Percentiles rank a stretch among this genome's conserved stretches.
Evolutionary conservation across 1,139 yeast genomes (phyloP).

Genomic region (Scheffersomyces titani): DNA sequence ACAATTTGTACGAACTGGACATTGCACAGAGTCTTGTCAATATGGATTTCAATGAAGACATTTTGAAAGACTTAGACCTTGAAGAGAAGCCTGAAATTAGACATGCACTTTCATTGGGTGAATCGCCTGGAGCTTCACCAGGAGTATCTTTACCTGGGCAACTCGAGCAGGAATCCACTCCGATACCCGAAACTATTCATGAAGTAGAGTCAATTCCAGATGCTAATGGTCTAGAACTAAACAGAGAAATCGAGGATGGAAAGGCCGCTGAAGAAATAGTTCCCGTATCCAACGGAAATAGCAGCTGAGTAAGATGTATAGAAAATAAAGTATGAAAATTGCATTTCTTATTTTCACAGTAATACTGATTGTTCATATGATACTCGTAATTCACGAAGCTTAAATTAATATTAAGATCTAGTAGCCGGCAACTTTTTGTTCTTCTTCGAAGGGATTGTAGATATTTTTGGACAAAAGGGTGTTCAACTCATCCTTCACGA

Average conservation of each 20-base stretch:
- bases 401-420: background rate
- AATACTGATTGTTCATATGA: background rate
- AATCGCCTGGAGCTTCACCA: background rate
- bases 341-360: background rate
- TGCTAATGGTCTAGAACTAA: background rate
- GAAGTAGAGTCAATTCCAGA: background rate
- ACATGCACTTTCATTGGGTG: background rate
- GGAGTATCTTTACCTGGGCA: background rate
- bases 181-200: background rate
- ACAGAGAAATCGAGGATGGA: background rate
- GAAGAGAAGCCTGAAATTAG: background rate
- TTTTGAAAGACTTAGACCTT: slow-evolving; percentile 19
- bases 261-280: background rate
- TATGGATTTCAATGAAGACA: slow-evolving; percentile 23
- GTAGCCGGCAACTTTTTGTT: slow-evolving; percentile 25
- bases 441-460: slow-evolving; percentile 81
- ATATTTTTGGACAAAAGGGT: slow-evolving; percentile 76
- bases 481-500: slow-evolving; percentile 76
- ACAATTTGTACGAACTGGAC: slow-evolving; percentile 21
- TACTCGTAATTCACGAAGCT: background rate
- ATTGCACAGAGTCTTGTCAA: slow-evolving; percentile 2
- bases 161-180: background rate
- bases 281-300: background rate
- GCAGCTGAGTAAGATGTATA: background rate
- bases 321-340: background rate